Conservation (phyloP, 176 grass and related monocot species). For the Hsuehochloa calcarea region DNA sequence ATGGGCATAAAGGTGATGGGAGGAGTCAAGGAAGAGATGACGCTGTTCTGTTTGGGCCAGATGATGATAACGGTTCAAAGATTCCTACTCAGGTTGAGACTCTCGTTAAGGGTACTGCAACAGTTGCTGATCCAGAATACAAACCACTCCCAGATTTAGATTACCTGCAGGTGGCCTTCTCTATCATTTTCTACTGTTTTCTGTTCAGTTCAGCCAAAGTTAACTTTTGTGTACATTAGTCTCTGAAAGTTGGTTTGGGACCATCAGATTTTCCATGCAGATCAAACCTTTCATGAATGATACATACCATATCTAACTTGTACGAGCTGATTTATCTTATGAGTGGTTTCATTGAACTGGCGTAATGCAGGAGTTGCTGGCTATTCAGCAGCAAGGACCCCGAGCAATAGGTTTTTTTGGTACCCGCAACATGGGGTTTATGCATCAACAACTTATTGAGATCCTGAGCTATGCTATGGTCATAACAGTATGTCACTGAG, state of each 20-base stretch:
- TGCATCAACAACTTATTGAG: slow-evolving; percentile 99
- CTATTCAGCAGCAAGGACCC: slow-evolving; percentile 98
- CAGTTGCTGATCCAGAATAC: slow-evolving; percentile 63
- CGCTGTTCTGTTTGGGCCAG: slow-evolving; percentile 38
- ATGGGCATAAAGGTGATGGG: slow-evolving; percentile 33
- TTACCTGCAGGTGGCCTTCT: slow-evolving; percentile 80
- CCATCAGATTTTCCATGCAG: not conserved
- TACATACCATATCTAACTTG: not conserved
- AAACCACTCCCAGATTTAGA: slow-evolving; percentile 84
- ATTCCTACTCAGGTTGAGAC: slow-evolving; percentile 73
- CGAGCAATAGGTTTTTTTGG: slow-evolving; percentile 95
- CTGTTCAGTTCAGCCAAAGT: not conserved
- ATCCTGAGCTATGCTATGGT: slow-evolving; percentile 99
- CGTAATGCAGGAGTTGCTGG: slow-evolving; percentile 74
- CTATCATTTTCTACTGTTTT: not conserved
- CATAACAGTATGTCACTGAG: slow-evolving; percentile 74
- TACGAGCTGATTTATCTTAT: slow-evolving; percentile 14
- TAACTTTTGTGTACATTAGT: not conserved
- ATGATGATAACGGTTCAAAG: slow-evolving; percentile 59
- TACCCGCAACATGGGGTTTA: slow-evolving; percentile 95
- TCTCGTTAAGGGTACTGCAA: slow-evolving; percentile 60
- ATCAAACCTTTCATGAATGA: not conserved
- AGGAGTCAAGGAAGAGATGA: slow-evolving; percentile 43
- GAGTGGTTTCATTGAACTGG: slow-evolving; percentile 21
- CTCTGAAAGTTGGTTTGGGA: slow-evolving; percentile 16